phyloP scores from a whole-genome alignment of 306 rosid species.

The Quercus cerris region DNA sequence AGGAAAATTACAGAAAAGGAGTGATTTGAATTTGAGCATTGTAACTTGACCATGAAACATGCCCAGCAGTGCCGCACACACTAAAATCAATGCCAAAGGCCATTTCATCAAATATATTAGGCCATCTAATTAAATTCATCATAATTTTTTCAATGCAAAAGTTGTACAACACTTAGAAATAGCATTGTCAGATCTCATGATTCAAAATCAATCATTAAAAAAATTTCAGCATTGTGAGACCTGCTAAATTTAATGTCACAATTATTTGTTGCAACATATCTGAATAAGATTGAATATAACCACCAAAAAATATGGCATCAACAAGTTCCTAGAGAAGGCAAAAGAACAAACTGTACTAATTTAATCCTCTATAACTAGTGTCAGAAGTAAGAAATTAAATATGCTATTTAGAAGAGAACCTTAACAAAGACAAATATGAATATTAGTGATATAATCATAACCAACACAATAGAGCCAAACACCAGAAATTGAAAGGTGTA shows the following conservation, averaged over 20 bases:
- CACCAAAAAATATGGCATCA: background rate
- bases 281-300: background rate
- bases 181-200: background rate
- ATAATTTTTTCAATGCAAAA: no score
- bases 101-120: no score
- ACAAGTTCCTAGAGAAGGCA: background rate
- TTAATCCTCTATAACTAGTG: background rate
- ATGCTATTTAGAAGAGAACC: background rate
- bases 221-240: background rate
- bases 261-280: background rate
- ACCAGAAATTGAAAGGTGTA: constrained; percentile 8
- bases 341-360: background rate
- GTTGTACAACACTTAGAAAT: background rate
- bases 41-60: background rate
- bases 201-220: background rate
- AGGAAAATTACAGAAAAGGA: background rate
- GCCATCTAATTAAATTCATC: no score
- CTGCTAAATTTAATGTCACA: no score
- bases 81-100: background rate
- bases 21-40: background rate
- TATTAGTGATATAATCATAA: constrained; percentile 10
- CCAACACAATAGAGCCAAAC: constrained; percentile 4
- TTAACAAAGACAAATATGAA: constrained; percentile 5
- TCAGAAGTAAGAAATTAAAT: constrained; percentile 13
- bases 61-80: background rate